Evolutionary conservation across 345 rosid genomes (phyloP).

Genomic region (Luvunga scandens): DNA sequence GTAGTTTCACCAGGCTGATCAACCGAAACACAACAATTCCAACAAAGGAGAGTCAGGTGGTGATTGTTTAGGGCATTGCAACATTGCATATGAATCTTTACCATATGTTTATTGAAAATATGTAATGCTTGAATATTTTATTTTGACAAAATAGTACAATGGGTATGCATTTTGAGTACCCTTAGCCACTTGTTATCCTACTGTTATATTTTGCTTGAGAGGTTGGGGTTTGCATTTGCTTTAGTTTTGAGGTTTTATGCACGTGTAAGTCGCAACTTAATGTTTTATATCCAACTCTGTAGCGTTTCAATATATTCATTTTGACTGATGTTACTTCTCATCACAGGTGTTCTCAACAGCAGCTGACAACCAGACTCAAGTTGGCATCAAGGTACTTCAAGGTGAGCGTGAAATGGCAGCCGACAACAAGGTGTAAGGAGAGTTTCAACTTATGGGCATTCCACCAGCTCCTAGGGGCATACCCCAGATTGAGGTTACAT

Average conservation of each 20-base stretch:
- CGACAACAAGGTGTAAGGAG: conserved; percentile 78
- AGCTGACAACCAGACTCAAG: conserved; percentile 85
- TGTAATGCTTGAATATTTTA: background rate
- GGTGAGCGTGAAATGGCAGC: conserved; percentile 89
- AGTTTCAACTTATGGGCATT: conserved; percentile 75
- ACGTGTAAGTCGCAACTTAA: background rate
- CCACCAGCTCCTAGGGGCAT: conserved; percentile 85
- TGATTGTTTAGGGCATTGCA: background rate
- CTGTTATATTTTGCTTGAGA: too few species aligned
- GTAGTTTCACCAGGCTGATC: conserved; percentile 69
- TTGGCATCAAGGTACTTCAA: conserved; percentile 83
- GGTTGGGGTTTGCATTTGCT: too few species aligned
- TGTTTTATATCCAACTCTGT: background rate
- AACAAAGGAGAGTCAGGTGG: conserved; percentile 81
- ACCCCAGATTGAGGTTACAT: conserved; percentile 86
- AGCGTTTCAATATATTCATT: background rate
- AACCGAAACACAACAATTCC: conserved; percentile 84
- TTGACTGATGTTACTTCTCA: background rate
- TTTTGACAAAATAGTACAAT: background rate
- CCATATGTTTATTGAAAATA: background rate
- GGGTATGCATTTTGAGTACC: too few species aligned
- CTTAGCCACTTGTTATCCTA: too few species aligned
- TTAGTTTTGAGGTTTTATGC: too few species aligned
- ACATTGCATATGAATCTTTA: background rate
- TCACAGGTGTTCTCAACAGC: conserved; percentile 81